Evolutionary conservation across 306 rosid genomes (phyloP), one percentile per base, ranked within the genome.

Genomic region (Carpinus viminea): DNA sequence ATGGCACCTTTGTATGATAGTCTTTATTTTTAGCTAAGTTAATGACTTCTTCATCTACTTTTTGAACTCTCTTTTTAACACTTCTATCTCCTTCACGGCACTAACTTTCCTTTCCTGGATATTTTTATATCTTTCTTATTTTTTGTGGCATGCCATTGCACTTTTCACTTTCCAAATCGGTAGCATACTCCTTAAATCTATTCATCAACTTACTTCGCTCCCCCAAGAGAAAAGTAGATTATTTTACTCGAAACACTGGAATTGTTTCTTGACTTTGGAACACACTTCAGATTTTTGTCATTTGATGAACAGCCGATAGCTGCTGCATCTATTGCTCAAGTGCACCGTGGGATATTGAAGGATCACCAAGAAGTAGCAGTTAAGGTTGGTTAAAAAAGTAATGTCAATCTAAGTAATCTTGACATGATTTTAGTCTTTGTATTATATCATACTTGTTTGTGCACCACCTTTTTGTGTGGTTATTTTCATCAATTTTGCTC

Each of bases 321-420:
- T 56, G 96, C 98, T 76, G 97, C 98, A 38, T 94, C 98, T 75
- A 89, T 94, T 85, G 97, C 97, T 79, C 98, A 94, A 84, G 98
- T 94, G 57, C 96, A 94, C 82, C 88, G 17, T 74, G 98, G 90
- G 34, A 86, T 90, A 73, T 78, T 89, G 80, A 94, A 84, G 80
- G 86, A 80, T 78, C 87, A 86, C 75, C 88, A 89, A 75, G 93
- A 88, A 87, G 97, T 90, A 31, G 98, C 96, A 76, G 81, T 94
- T 83, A 94, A 94, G 98, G 98, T 93, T 86, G 76, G 96, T 83
- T 31, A 28, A 31, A 21, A 61, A 34, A 55, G 76, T 76, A 66
- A 31, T 45, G 16, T 64, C 46, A 34, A 17, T 64, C 36, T 16
- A 34, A 64, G 48, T 68, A 31, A 43, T 56, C 4, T 41, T 68